Evolutionary conservation across 2,329 filamentous ascomycete species (phyloP).

Genomic region (Gyromitra esculenta): DNA sequence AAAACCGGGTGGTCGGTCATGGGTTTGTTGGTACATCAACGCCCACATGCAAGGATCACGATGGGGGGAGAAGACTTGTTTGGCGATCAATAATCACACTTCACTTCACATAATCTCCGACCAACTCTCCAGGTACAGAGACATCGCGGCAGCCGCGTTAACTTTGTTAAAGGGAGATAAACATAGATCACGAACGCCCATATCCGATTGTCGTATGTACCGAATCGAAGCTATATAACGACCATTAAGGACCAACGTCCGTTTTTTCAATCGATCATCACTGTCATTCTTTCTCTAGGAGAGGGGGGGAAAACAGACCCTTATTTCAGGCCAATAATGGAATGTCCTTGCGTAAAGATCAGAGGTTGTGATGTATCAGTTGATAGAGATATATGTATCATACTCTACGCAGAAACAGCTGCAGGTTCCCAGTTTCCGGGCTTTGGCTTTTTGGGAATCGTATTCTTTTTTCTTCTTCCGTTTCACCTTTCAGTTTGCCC

Average conservation of each 20-base stretch:
- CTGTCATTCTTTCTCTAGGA: background rate
- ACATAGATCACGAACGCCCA: slow-evolving; percentile 12
- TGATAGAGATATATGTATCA: slow-evolving; percentile 20
- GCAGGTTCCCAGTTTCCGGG: slow-evolving; percentile 25
- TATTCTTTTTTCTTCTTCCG: slow-evolving; percentile 13
- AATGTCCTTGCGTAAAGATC: slow-evolving; percentile 30
- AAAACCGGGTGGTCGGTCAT: slow-evolving; percentile 8
- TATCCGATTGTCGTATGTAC: slow-evolving; percentile 15
- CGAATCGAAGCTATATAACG: slow-evolving; percentile 13
- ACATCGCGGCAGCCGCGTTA: slow-evolving; percentile 21
- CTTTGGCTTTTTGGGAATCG: background rate
- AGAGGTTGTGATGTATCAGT: slow-evolving; percentile 30
- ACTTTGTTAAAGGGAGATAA: background rate
- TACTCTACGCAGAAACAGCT: slow-evolving; percentile 11
- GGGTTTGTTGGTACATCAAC: background rate
- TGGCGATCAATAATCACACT: slow-evolving; percentile 8
- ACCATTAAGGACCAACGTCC: slow-evolving; percentile 5
- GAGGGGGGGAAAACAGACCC: background rate
- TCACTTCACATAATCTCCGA: slow-evolving; percentile 1
- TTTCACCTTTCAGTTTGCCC: slow-evolving; percentile 7
- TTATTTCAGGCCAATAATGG: background rate
- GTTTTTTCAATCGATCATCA: slow-evolving; percentile 10
- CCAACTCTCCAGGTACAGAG: background rate
- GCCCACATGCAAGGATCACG: background rate
- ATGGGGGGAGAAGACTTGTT: background rate